phyloP scores from a whole-genome alignment of 352 stramenopile species.

The Pythium rhizo-oryzae region DNA sequence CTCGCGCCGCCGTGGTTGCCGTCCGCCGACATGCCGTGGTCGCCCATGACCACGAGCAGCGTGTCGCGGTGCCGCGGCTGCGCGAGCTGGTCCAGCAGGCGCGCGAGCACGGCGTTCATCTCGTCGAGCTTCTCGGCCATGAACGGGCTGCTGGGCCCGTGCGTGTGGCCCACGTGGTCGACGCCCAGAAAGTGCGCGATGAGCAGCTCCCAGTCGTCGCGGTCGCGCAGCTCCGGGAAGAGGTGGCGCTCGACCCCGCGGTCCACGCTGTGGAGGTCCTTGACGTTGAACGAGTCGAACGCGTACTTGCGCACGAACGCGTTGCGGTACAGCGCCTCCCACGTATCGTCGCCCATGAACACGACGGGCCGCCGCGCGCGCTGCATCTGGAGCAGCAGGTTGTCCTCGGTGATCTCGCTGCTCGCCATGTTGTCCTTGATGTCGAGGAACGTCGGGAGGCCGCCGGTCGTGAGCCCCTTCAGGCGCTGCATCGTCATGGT shows the following conservation, averaged over 20 bases:
- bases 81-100: constrained; percentile 64
- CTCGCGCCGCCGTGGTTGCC: constrained; percentile 98
- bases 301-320: constrained; percentile 93
- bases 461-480: constrained; percentile 97
- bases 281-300: constrained; percentile 98
- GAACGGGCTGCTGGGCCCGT: constrained; percentile 92
- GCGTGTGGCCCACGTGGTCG: constrained; percentile 98
- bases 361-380: constrained; percentile 64
- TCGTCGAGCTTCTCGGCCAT: constrained; percentile 96
- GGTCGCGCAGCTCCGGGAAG: constrained; percentile 59
- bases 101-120: constrained; percentile 93
- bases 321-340: constrained; percentile 93
- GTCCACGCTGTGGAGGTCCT: constrained; percentile 98
- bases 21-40: constrained; percentile 99
- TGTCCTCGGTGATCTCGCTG: constrained; percentile 95
- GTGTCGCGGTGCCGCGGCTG: constrained; percentile 51
- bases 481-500: constrained; percentile 99
- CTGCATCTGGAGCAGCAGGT: constrained; percentile 91
- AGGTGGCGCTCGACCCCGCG: constrained; percentile 86
- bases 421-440: constrained; percentile 95
- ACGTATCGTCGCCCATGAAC: constrained; percentile 99
- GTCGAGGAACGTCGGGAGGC: constrained; percentile 98
- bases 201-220: constrained; percentile 73
- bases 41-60: constrained; percentile 94
- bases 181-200: constrained; percentile 93